These are phyloP conservation scores for Penicillium janthinellum DNA, from an alignment of 2,329 filamentous ascomycete genomes.

Conservation along the genomic window DNA sequence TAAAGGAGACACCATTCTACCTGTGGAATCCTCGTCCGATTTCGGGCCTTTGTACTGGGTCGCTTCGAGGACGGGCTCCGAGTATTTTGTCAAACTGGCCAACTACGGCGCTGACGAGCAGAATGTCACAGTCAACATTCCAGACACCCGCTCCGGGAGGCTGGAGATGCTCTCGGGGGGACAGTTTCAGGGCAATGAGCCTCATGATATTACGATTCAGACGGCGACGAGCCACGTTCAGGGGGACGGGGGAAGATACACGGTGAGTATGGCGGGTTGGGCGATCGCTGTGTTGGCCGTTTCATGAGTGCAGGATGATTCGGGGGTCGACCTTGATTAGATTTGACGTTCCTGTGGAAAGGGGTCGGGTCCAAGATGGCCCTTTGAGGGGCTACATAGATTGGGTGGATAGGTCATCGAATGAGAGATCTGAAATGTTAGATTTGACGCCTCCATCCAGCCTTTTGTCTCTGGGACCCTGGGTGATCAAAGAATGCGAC, in stretches of 20 bases:
- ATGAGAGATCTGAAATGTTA: neutral
- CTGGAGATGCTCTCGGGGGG: slow-evolving; percentile 30
- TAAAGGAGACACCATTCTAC: slow-evolving; percentile 34
- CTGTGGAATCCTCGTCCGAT: slow-evolving; percentile 27
- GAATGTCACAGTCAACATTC: slow-evolving; percentile 31
- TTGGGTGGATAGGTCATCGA: neutral
- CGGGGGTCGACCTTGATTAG: neutral
- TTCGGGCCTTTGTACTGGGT: slow-evolving; percentile 42
- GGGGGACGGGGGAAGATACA: slow-evolving; percentile 19
- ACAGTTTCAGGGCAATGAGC: slow-evolving; percentile 23
- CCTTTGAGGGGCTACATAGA: neutral
- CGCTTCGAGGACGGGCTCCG: slow-evolving; percentile 26
- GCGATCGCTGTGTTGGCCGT: slow-evolving; percentile 29
- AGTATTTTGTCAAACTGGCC: slow-evolving; percentile 34
- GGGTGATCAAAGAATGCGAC: neutral
- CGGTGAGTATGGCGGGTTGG: slow-evolving; percentile 29
- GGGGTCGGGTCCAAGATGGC: neutral
- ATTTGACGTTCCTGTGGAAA: neutral
- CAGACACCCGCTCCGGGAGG: slow-evolving; percentile 22
- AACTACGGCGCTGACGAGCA: slow-evolving; percentile 32
- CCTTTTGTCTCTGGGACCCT: neutral
- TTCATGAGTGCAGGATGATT: slow-evolving; percentile 7
- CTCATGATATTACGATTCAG: slow-evolving; percentile 21
- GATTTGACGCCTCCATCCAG: neutral
- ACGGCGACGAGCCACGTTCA: slow-evolving; percentile 18